Evolutionary conservation across 495 filamentous ascomycete genomes (phyloP).

Genomic region (Penicillium diatomitis): DNA sequence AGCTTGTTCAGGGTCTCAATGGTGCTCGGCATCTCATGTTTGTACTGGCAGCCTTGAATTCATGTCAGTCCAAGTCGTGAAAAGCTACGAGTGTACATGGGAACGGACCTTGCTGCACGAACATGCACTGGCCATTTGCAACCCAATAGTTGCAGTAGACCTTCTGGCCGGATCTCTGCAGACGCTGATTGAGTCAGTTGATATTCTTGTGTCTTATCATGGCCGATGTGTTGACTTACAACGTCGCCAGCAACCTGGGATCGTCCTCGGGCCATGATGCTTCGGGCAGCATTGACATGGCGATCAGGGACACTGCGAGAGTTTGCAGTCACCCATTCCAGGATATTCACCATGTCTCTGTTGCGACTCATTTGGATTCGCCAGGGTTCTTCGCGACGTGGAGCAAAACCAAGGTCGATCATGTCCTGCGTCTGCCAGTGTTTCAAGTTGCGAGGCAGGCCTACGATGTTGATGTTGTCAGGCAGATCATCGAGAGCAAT

Average conservation of each 20-base stretch:
- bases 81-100: no score
- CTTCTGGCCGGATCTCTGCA: conserved; percentile 34
- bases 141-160: conserved; percentile 84
- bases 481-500: conserved; percentile 59
- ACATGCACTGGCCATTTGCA: conserved; percentile 73
- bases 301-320: no score
- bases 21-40: conserved; percentile 76
- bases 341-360: not conserved
- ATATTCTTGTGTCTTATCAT: no score
- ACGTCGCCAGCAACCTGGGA: no score
- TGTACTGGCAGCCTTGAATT: conserved; percentile 59
- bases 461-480: conserved; percentile 23
- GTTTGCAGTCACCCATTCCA: not conserved
- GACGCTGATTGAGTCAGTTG: not conserved
- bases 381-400: conserved; percentile 23
- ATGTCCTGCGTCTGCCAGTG: conserved; percentile 34
- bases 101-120: conserved; percentile 56
- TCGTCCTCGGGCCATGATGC: no score
- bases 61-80: conserved; percentile 3
- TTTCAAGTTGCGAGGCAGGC: conserved; percentile 23
- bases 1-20: conserved; percentile 47
- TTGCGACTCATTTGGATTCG: not conserved
- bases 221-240: no score
- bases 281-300: no score
- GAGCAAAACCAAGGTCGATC: conserved; percentile 34